Evolutionary conservation across 768 basidiomycete species (phyloP).

Genomic region (Phanerodontia chrysosporium): DNA sequence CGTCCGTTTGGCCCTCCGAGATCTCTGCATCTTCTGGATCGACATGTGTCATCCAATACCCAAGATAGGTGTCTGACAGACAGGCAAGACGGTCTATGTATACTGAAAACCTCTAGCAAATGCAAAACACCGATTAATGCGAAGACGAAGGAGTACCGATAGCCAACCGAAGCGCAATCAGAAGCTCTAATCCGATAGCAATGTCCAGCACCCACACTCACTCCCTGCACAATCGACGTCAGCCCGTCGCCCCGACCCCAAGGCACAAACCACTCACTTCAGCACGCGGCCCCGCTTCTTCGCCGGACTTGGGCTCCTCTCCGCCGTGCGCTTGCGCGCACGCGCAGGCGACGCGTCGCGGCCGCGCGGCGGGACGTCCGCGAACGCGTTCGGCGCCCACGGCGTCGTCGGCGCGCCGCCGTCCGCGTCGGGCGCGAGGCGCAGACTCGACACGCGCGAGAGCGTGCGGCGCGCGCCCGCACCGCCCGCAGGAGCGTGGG

Average conservation of each 20-base stretch:
- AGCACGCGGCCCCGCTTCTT: neutral
- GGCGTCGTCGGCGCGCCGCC: neutral
- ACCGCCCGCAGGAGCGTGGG: neutral
- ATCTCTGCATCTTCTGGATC: no score
- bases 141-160: neutral
- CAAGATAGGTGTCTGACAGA: no score
- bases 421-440: neutral
- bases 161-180: neutral
- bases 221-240: neutral
- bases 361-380: neutral
- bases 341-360: neutral
- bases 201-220: neutral
- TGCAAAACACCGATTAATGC: neutral
- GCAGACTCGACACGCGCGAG: slow-evolving; percentile 13
- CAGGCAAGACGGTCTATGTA: no score
- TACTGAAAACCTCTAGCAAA: neutral
- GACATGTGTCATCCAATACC: no score
- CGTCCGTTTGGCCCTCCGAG: no score
- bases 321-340: neutral
- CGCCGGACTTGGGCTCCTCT: neutral
- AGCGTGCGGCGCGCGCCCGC: slow-evolving; percentile 6
- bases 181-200: neutral
- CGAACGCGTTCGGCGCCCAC: neutral
- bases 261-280: neutral
- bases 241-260: neutral